These are phyloP conservation scores for Aspergillus unguis DNA, from an alignment of 2,329 filamentous ascomycete species.

Conservation along the genomic window DNA sequence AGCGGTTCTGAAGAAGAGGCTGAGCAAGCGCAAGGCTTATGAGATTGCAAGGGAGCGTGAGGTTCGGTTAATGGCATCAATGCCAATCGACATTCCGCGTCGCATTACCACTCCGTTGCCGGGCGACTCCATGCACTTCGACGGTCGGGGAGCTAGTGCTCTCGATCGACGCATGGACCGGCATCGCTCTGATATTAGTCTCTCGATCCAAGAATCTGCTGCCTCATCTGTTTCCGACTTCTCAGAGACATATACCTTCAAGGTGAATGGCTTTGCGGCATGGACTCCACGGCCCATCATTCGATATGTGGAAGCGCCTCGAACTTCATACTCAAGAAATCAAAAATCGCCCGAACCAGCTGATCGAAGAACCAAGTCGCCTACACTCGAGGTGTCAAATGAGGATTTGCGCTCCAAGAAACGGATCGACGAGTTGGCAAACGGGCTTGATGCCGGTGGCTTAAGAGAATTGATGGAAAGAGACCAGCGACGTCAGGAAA, in stretches of 20 bases:
- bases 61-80: constrained; percentile 77
- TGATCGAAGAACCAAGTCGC: constrained; percentile 51
- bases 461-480: constrained; percentile 86
- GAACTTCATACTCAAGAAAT: constrained; percentile 50
- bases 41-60: constrained; percentile 80
- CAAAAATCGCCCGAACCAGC: constrained; percentile 48
- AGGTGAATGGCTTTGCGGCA: constrained; percentile 74
- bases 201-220: constrained; percentile 70
- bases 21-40: constrained; percentile 72
- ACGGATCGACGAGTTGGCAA: constrained; percentile 67
- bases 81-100: constrained; percentile 58
- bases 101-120: constrained; percentile 60
- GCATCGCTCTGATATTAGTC: constrained; percentile 68
- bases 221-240: constrained; percentile 72
- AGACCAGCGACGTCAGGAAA: constrained; percentile 75
- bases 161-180: constrained; percentile 57
- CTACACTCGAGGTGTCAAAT: constrained; percentile 56
- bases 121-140: constrained; percentile 59
- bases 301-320: constrained; percentile 65
- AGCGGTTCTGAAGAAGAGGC: constrained; percentile 62
- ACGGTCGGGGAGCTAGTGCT: constrained; percentile 48
- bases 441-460: constrained; percentile 79
- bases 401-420: constrained; percentile 60
- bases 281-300: constrained; percentile 82
- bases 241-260: constrained; percentile 73